Base-by-base conservation (phyloP, 768 basidiomycete genomes). In the Ephemerocybe angulata region DNA sequence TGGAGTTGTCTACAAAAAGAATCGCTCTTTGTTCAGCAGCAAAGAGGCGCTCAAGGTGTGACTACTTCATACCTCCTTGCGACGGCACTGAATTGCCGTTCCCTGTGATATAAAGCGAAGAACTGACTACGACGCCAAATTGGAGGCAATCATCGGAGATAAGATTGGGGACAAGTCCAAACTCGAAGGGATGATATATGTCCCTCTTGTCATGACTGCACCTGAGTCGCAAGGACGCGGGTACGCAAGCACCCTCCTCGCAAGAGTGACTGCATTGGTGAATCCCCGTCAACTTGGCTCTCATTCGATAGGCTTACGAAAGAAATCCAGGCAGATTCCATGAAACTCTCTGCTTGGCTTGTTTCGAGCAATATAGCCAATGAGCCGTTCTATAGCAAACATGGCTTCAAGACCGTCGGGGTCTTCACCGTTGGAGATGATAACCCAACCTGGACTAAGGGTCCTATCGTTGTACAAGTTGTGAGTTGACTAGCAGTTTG, bases 351-450 rank as follows among this genome's bases (percentile, higher is more conserved):
- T 24, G 56, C 58, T 29, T 66, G 62, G 62, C 47, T 66, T 31
- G 38, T 59, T 31, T 66, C 63, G 7, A 63, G 53, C 25, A 67
- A 68, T 35, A 50, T 63, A 41, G 46, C 49, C 7, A 68, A 69
- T 37, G 58, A 62, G 13, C 41, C 19, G 1, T 71, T 69, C 47
- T 69, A 69, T 43, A 59, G 62, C 33, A 62, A 57, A 1, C 64
- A 68, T 58, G 65, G 66, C 15, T 70, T 68, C 48, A 43, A 50
- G 27, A 60, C 56, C 4, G 58, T 65, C 13, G 62, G 52, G 4
- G 55, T 61, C n/a, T 30, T 59, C 31, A 43, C 60, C 10, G 22
- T 66, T 6, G 64, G 67, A 6, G 60, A 68, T n/a, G 40, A 62
- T 25, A 63, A 67, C 42, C 66, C 67, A 5, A 41, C 38, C 13